phyloP scores from a whole-genome alignment of 371 early-diverging fungal genomes.

The Chytridiales sp. region DNA sequence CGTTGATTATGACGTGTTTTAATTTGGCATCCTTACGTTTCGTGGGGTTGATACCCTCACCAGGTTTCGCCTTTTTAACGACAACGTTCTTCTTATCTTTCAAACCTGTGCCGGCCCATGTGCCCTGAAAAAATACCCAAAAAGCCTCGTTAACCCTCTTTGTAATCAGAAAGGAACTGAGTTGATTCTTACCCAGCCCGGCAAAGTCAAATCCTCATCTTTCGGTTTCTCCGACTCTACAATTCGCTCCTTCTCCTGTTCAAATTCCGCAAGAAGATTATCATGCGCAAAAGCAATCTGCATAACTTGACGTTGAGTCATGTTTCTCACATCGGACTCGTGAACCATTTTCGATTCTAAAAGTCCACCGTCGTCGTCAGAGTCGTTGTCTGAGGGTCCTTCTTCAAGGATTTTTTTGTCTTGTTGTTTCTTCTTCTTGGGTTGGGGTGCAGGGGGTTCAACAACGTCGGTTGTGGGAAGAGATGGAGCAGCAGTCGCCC shows the following conservation, averaged over 20 bases:
- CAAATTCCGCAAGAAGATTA: conserved; percentile 77
- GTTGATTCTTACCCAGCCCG: conserved; percentile 89
- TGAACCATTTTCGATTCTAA: conserved; percentile 19
- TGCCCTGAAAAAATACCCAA: conserved; percentile 54
- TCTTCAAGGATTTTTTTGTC: no score
- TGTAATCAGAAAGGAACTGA: background rate
- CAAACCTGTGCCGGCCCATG: conserved; percentile 77
- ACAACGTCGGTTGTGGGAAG: no score
- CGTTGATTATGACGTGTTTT: conserved; percentile 88
- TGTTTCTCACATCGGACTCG: conserved; percentile 20
- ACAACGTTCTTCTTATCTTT: conserved; percentile 62
- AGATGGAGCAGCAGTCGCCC: no score
- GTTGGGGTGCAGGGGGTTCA: conserved; percentile 22
- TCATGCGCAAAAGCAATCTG: conserved; percentile 93
- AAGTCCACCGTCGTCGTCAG: conserved; percentile 32
- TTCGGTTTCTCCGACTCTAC: conserved; percentile 73
- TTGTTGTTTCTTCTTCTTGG: background rate
- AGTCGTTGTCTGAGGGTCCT: no score
- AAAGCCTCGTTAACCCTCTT: background rate
- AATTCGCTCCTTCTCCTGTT: conserved; percentile 71
- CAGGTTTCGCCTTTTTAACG: conserved; percentile 54
- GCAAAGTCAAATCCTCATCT: conserved; percentile 78
- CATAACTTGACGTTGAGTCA: conserved; percentile 83
- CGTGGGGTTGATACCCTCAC: conserved; percentile 60
- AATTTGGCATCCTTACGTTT: conserved; percentile 81